These are phyloP conservation scores for Suillus occidentalis DNA, from an alignment of 768 basidiomycete genomes.

Conservation along the genomic window DNA sequence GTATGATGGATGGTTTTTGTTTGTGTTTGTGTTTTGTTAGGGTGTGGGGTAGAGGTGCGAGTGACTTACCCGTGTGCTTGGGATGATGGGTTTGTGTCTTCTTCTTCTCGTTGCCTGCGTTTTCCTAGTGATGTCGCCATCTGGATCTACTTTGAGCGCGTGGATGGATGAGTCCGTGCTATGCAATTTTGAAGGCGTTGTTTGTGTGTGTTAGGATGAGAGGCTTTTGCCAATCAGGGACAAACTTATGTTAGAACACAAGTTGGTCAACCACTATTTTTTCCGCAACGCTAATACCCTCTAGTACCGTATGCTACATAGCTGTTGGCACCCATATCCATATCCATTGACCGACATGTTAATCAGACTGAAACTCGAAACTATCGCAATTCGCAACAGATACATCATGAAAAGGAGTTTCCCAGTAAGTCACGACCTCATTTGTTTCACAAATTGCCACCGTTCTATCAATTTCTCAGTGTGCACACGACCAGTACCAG, in stretches of 20 bases:
- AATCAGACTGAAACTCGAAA: neutral
- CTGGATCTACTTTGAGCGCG: neutral
- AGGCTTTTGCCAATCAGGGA: neutral
- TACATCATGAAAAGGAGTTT: neutral
- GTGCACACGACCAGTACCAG: neutral
- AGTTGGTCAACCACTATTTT: neutral
- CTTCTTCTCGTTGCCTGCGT: constrained; percentile 27
- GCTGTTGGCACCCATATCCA: neutral
- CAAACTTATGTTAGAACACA: neutral
- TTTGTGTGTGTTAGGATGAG: constrained; percentile 4
- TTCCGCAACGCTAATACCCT: no score
- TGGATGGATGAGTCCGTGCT: neutral
- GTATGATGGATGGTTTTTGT: no score
- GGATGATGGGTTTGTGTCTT: constrained; percentile 4
- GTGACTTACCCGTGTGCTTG: constrained; percentile 27
- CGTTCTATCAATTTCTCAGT: neutral
- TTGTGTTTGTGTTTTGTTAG: no score
- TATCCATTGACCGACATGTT: neutral
- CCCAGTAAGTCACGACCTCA: neutral
- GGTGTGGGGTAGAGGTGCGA: no score
- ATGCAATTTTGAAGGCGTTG: neutral
- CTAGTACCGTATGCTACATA: no score
- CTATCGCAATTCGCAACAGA: neutral
- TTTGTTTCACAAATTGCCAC: neutral
- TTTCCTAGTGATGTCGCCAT: constrained; percentile 26